Evolutionary conservation across 306 rosid genomes (phyloP), one percentile per base, ranked within the genome.

Genomic region (Nissolia schottii): DNA sequence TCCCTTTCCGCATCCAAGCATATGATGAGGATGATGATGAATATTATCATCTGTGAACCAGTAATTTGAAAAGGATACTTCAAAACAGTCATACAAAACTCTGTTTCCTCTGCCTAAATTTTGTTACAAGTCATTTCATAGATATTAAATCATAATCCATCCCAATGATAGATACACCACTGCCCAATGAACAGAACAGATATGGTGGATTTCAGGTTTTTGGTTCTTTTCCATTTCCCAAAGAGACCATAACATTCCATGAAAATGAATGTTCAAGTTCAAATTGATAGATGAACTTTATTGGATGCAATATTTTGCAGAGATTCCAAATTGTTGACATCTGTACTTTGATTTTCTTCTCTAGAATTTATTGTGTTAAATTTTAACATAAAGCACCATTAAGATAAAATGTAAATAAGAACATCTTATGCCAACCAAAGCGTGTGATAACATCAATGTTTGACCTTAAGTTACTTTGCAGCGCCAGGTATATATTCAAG

Each of bases 401-500:
- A 63, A 24, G 38, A 50, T 35, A 55, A 46, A 29, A 34, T 56
- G 16, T 25, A 35, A 50, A 13, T 48, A 23, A 53, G n/a, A 28
- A 27, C 43, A 56, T 54, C 38, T 51, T 35, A 14, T 20, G 75
- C 27, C 27, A 60, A 54, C 60, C 25, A 59, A 58, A 55, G 6
- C 55, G 18, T 67, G 74, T 10, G 7, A 15, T 69, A 12, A 51
- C 70, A 60, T 60, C 15, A 9, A 40, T 61, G 22, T 66, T 74
- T 79, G 77, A 12, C 28, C 71, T 37, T 54, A 67, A 61, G 65
- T 81, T 85, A 43, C 46, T 81, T 73, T 77, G 82, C 86, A 87
- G 97, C 74, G 76, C 45, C 81, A 75, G 54, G 34, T 81, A 64
- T 77, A 89, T 70, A 71, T 86, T 69, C 77, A 81, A 64, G 85